Percentiles rank a stretch among this genome's conserved stretches.
Conservation (phyloP, 257 asterid genomes). For the Orobanche coerulescens region DNA sequence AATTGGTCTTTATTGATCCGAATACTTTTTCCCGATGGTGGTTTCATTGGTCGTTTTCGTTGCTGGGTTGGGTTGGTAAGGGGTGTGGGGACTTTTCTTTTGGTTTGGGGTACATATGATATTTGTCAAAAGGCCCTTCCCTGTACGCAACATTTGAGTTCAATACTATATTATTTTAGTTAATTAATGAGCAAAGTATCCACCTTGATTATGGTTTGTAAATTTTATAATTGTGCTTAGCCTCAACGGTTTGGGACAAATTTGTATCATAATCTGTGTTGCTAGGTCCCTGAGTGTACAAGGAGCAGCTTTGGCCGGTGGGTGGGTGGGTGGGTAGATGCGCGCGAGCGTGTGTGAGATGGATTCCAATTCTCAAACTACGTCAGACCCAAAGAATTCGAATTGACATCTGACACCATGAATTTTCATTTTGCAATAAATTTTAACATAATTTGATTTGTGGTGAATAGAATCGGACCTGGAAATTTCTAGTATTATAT, state of each 20-base stretch:
- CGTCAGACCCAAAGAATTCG: background rate
- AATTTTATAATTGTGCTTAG: conserved; percentile 6
- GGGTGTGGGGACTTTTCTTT: background rate
- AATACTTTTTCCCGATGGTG: background rate
- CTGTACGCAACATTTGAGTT: background rate
- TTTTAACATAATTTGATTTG: too few relatives aligned
- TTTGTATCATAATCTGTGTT: background rate
- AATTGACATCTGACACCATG: too few relatives aligned
- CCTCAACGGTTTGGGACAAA: background rate
- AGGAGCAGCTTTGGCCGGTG: background rate
- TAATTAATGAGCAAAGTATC: conserved; percentile 13
- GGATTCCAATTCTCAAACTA: too few relatives aligned
- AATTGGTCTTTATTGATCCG: background rate
- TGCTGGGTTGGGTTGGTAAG: background rate
- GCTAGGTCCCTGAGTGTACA: background rate
- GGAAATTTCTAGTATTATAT: too few relatives aligned
- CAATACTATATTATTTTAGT: background rate
- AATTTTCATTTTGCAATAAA: too few relatives aligned
- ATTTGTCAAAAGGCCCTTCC: background rate
- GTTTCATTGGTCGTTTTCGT: background rate
- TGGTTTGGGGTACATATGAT: background rate
- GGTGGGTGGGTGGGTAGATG: background rate
- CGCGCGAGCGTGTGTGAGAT: too few relatives aligned
- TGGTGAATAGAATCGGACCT: too few relatives aligned
- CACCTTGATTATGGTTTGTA: conserved; percentile 22